phyloP scores from a whole-genome alignment of 129 eudicot genomes.

The Lonicera japonica region DNA sequence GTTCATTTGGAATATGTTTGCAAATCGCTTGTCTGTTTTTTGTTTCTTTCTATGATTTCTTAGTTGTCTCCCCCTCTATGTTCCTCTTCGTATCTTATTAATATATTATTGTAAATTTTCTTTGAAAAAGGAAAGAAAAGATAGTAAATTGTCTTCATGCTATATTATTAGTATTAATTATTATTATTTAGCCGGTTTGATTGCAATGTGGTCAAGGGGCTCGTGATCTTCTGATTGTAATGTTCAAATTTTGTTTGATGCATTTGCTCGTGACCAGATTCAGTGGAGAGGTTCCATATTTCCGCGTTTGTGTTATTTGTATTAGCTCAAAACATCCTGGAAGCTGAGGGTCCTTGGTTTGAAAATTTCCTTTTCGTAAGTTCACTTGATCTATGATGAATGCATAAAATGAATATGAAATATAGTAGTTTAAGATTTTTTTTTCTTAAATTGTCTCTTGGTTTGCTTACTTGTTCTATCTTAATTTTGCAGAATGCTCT shows the following conservation, averaged over 20 bases:
- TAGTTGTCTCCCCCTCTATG: background rate
- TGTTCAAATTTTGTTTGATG: constrained; percentile 1
- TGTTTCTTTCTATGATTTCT: no score
- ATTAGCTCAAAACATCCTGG: constrained; percentile 85
- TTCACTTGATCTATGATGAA: constrained; percentile 9
- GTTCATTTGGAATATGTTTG: no score
- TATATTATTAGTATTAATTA: background rate
- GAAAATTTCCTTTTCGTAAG: constrained; percentile 76
- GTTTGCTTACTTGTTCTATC: background rate
- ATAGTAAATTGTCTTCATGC: background rate
- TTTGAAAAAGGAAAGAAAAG: background rate
- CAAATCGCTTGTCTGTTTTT: no score
- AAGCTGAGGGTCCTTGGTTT: constrained; percentile 98
- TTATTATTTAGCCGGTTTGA: background rate
- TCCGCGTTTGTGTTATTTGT: constrained; percentile 81
- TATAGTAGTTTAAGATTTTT: no score
- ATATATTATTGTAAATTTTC: background rate
- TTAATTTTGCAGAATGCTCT: constrained; percentile 76
- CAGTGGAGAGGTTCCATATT: constrained; percentile 93
- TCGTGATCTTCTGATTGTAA: background rate
- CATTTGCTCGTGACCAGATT: constrained; percentile 51
- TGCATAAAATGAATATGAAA: background rate
- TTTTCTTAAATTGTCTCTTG: background rate
- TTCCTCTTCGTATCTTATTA: background rate
- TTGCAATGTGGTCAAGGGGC: constrained; percentile 1